A percentile compares a stretch with the other conserved stretches of the same genome.
These are phyloP conservation scores for Fomitopsis betulina DNA, from an alignment of 1,284 basidiomycete genomes.

Conservation along the genomic window DNA sequence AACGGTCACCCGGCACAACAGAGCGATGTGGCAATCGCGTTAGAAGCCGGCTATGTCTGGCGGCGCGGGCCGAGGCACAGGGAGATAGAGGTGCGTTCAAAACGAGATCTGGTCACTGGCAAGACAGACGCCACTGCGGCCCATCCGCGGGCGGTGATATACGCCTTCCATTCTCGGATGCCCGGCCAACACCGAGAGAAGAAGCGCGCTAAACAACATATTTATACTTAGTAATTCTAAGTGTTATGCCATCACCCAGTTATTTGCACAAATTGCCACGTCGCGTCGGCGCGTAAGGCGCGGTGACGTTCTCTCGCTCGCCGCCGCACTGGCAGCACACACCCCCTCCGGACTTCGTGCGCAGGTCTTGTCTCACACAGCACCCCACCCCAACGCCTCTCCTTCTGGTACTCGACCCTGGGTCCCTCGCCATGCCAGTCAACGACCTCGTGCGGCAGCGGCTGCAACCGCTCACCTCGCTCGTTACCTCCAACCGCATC, in stretches of 20 bases:
- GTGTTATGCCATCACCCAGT: neutral
- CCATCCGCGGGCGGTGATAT: neutral
- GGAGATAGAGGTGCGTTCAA: neutral
- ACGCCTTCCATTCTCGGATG: neutral
- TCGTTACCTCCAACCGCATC: conserved; percentile 59
- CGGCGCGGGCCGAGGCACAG: neutral
- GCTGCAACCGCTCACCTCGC: conserved; percentile 38
- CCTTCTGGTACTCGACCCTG: neutral
- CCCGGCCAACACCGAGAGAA: neutral
- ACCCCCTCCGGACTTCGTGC: neutral
- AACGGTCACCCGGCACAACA: neutral
- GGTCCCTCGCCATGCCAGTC: conserved; percentile 33
- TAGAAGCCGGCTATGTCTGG: neutral
- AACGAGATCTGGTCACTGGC: neutral
- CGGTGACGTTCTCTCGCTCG: neutral
- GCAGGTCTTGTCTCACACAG: neutral
- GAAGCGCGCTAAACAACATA: neutral
- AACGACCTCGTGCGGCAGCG: conserved; percentile 36
- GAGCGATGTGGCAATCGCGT: neutral
- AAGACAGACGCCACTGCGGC: neutral
- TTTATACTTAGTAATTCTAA: neutral
- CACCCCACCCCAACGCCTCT: neutral
- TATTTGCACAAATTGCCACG: conserved; percentile 4
- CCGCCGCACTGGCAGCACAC: neutral
- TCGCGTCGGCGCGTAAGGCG: conserved; percentile 1